Base-by-base conservation (phyloP, 2,329 filamentous ascomycete species). In the Scopulariopsis brevicaulis region DNA sequence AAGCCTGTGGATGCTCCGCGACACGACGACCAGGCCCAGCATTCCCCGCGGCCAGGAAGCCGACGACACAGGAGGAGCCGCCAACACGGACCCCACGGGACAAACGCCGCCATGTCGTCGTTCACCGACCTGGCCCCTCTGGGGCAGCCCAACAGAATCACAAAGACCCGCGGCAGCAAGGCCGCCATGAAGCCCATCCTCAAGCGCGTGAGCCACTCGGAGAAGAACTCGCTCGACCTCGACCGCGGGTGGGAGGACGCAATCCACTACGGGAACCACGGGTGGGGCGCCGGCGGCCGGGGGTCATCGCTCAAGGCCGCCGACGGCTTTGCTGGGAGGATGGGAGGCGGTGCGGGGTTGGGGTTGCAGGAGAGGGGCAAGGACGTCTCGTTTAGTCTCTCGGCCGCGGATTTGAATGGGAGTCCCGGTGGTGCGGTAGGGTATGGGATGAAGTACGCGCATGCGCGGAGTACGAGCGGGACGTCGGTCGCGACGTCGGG, bases 201-300 rank as follows among this genome's bases (percentile, higher is more conserved):
- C 57, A 84, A 83, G 68, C 85, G 84, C 67, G 63, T 63, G 46
- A 70, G 75, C 40, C 74, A 78, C 54, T 83, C 80, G 63, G 81
- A 83, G 62, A 84, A 83, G 72, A 83, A 77, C 65, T 85, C 83
- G 53, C 69, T 85, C 60, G 83, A 86, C 63, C 68, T 86, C 61
- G 79, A 85, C 66, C 77, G 82, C 52, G 74, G 75, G 22, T 82
- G 80, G 75, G 78, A 81, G 50, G 81, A 84, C 60, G 79, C 82
- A 64, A 71, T 69, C 62, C 69, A 66, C 46, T 65, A 74, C 61
- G 69, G 67, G 22, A 68, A 65, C 50, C 70, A 65, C 53, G 68
- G 67, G 53, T 68, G 64, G 64, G 69, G 68, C 28, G 67, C 67
- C 53, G n/a, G 20, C 22, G 20, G 8, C 11, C 12, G 37, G 37